Evolutionary conservation across 2,329 filamentous ascomycete species (phyloP), one percentile per base, ranked within the genome.

Genomic region (Xylaria hypoxylon): DNA sequence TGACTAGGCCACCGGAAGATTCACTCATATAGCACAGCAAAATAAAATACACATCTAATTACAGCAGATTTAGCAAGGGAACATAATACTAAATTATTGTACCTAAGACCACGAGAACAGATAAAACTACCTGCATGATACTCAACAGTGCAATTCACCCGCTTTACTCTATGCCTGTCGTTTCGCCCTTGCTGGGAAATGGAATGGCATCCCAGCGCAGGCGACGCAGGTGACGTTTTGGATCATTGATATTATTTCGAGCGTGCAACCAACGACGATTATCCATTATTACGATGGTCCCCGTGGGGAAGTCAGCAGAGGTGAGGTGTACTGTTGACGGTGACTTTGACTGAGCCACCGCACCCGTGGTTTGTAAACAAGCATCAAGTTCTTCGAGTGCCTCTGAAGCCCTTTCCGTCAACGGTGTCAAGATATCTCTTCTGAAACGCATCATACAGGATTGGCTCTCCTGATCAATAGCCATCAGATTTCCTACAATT

Each of bases 231-330:
- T 55, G 52, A 8, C 52, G 52, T 13, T 55, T n/a, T 15, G 52
- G 52, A 19, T 55, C 52, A 13, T 55, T 55, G 15, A 55, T 42
- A 8, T 28, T 55, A 7, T 55, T 55, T n/a, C 52, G 33, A 5
- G 52, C 52, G 38, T 55, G 52, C 15, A 55, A 35, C 52, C 52
- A 55, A 3, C 52, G 35, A 35, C 35, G 52, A 35, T 55, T 55
- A 55, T 55, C 35, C 52, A 55, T 31, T 11, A 55, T 2, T 42
- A 55, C n/a, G 13, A 55, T 42, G 13, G 22, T 55, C 7, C 52
- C 52, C 15, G 35, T 17, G 0, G 52, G 52, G 11, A 55, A 26
- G 17, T 55, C 35, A 1, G 3, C 11, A 11, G 52, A 26, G 5
- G 38, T n/a, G 22, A 55, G 52, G 42, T 55, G 22, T 22, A 55